A percentile compares a stretch with the other conserved stretches of the same genome.
These are phyloP conservation scores for Kickxella alabastrina DNA, from an alignment of 192 early-diverging fungal genomes.

Conservation along the genomic window DNA sequence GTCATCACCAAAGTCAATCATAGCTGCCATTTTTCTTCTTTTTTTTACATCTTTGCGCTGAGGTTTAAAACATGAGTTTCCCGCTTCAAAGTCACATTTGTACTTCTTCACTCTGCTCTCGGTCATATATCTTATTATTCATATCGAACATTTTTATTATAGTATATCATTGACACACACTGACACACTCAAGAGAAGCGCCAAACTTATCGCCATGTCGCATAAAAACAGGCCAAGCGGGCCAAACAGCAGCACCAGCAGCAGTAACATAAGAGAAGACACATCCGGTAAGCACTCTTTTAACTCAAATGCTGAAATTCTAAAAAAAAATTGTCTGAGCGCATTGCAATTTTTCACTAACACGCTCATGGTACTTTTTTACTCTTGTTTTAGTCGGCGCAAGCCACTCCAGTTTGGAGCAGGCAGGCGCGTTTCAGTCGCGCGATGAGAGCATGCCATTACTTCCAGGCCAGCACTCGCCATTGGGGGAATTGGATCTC, in stretches of 20 bases:
- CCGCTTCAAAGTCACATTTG: not conserved
- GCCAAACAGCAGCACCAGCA: not conserved
- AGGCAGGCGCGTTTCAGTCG: not conserved
- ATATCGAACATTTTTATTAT: not conserved
- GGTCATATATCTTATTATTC: not conserved
- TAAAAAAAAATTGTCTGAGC: too few relatives aligned
- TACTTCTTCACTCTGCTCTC: not conserved
- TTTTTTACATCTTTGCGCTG: not conserved
- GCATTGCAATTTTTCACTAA: too few relatives aligned
- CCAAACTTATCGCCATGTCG: too few relatives aligned
- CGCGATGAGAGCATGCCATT: conserved; percentile 23
- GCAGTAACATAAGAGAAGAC: not conserved
- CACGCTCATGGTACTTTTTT: too few relatives aligned
- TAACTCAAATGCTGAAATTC: too few relatives aligned
- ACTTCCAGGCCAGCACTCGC: conserved; percentile 8
- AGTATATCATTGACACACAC: too few relatives aligned
- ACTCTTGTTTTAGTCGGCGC: not conserved
- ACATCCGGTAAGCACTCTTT: not conserved
- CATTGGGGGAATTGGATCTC: conserved; percentile 11
- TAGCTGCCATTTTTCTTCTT: not conserved
- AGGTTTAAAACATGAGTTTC: too few relatives aligned
- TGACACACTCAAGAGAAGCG: too few relatives aligned
- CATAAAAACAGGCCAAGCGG: not conserved
- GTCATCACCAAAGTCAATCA: not conserved
- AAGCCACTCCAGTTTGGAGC: not conserved